A percentile compares a stretch with the other conserved stretches of the same genome.
These are phyloP conservation scores for Aspergillus piperis DNA, from an alignment of 2,329 filamentous ascomycete species.

Conservation along the genomic window DNA sequence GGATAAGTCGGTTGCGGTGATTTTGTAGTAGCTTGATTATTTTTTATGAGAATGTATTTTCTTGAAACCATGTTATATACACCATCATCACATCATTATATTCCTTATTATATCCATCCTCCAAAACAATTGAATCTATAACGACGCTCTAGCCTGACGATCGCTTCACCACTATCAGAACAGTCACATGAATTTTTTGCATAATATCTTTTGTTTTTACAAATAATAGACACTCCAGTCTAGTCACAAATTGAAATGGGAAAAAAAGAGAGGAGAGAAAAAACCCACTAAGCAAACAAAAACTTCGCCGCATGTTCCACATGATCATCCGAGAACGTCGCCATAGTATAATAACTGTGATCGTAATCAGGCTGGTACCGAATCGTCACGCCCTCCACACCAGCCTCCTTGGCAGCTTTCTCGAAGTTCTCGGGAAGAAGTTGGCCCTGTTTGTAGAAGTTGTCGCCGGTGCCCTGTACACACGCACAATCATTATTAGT, in stretches of 20 bases:
- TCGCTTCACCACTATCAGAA: conserved; percentile 27
- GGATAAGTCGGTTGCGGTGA: conserved; percentile 11
- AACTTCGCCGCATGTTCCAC: conserved; percentile 89
- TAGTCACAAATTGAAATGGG: conserved; percentile 17
- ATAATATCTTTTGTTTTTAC: background rate
- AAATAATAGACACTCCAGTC: conserved; percentile 6
- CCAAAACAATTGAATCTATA: too few species aligned
- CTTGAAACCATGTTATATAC: too few species aligned
- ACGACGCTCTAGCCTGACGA: conserved; percentile 13
- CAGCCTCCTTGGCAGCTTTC: conserved; percentile 73
- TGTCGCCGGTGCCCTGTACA: conserved; percentile 78
- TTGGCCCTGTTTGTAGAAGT: conserved; percentile 94
- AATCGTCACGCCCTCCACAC: conserved; percentile 70
- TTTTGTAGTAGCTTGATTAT: background rate
- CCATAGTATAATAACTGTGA: conserved; percentile 97
- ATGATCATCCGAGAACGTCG: conserved; percentile 86
- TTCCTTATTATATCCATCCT: background rate
- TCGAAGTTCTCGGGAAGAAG: conserved; percentile 91
- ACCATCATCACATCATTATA: too few species aligned
- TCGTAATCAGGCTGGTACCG: conserved; percentile 91
- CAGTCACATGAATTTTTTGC: background rate
- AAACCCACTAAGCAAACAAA: conserved; percentile 61
- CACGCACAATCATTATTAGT: too few species aligned
- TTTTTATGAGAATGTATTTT: too few species aligned
- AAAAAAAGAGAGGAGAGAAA: conserved; percentile 8